phyloP scores from a whole-genome alignment of 495 filamentous ascomycete species.

The Neurospora terricola region DNA sequence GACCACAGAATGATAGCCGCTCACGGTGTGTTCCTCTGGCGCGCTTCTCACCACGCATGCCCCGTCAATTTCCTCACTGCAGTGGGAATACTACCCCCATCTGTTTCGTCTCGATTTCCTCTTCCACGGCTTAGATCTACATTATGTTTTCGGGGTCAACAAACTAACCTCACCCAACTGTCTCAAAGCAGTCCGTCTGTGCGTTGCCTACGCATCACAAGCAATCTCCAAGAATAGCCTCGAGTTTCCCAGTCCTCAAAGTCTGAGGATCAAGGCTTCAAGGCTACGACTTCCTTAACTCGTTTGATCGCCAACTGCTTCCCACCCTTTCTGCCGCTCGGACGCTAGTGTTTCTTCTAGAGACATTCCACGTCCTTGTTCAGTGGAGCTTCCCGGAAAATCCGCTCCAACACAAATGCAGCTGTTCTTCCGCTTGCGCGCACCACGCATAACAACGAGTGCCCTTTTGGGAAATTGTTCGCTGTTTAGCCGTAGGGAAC shows the following conservation, averaged over 20 bases:
- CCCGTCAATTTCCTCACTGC: neutral
- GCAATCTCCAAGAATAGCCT: neutral
- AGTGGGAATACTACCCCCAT: neutral
- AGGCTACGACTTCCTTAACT: neutral
- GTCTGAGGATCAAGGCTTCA: neutral
- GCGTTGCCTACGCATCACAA: neutral
- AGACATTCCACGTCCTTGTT: slow-evolving; percentile 30
- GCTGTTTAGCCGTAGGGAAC: slow-evolving; percentile 25
- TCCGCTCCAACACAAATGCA: slow-evolving; percentile 1
- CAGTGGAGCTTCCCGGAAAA: slow-evolving; percentile 17
- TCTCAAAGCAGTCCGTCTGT: neutral
- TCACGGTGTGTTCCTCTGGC: neutral
- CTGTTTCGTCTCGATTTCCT: neutral
- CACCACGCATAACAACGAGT: slow-evolving; percentile 30
- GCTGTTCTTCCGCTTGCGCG: slow-evolving; percentile 2
- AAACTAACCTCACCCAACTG: neutral
- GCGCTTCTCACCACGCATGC: neutral
- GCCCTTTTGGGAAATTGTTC: slow-evolving; percentile 37
- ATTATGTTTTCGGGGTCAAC: neutral
- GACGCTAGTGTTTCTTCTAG: slow-evolving; percentile 25
- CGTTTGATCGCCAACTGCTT: neutral
- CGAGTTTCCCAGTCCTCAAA: neutral
- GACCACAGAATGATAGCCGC: neutral
- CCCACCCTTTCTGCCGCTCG: slow-evolving; percentile 11
- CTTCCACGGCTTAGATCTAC: neutral